Evolutionary conservation across 2,329 filamentous ascomycete genomes (phyloP).

Genomic region (Neurospora sp.): DNA sequence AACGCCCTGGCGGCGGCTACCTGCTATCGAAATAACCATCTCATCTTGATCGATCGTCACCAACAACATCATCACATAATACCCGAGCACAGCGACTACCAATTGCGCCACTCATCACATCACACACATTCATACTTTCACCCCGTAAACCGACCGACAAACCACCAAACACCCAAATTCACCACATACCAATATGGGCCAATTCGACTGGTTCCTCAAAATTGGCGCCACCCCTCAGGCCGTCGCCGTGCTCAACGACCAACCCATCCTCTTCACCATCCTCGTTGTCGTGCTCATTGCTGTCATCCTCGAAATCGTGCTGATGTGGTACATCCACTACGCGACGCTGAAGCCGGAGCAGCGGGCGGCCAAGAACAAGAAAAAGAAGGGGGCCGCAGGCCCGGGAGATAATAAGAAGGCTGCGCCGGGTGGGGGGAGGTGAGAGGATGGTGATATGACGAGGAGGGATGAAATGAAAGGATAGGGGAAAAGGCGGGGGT

Average conservation of each 20-base stretch:
- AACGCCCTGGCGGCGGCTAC: neutral
- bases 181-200: slow-evolving; percentile 27
- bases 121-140: neutral
- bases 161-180: neutral
- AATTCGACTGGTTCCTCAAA: slow-evolving; percentile 46
- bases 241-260: slow-evolving; percentile 50
- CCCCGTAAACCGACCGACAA: neutral
- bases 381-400: slow-evolving; percentile 25
- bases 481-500: neutral
- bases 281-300: slow-evolving; percentile 44
- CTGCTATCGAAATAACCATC: neutral
- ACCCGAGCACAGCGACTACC: neutral
- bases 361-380: slow-evolving; percentile 41
- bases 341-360: slow-evolving; percentile 53
- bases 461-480: neutral
- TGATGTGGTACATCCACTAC: slow-evolving; percentile 49
- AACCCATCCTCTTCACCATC: slow-evolving; percentile 48
- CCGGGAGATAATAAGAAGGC: slow-evolving; percentile 14
- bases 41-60: neutral
- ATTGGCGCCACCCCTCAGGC: slow-evolving; percentile 49
- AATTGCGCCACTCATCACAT: neutral
- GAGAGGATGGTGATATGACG: neutral
- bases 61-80: neutral
- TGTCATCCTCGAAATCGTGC: slow-evolving; percentile 33
- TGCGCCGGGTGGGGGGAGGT: neutral